Conservation (phyloP, 371 early-diverging fungal species). For the Saksenaea oblongispora region DNA sequence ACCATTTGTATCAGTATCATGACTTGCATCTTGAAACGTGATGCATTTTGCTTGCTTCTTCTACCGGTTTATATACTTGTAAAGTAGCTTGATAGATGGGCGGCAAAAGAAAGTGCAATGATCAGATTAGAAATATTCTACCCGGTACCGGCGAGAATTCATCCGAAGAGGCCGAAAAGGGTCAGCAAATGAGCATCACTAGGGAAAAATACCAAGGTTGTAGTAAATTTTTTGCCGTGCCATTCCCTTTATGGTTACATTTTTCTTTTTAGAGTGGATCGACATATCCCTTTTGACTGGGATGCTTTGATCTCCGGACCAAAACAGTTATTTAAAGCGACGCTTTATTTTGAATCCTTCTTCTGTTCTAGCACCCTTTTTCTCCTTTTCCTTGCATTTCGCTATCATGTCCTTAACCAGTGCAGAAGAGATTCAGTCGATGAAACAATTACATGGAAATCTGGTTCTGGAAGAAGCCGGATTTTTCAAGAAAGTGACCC, state of each 20-base stretch:
- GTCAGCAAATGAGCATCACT: background rate
- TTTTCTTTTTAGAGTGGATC: background rate
- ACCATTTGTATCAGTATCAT: no score
- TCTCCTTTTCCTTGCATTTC: background rate
- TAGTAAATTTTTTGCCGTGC: background rate
- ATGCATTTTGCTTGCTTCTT: background rate
- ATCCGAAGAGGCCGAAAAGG: no score
- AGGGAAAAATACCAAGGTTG: no score
- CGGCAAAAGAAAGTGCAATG: background rate
- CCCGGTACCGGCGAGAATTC: background rate
- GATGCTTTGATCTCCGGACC: constrained; percentile 3
- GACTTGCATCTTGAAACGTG: no score
- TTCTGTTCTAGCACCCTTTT: constrained; percentile 1
- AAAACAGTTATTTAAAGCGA: background rate
- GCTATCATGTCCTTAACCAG: constrained; percentile 27
- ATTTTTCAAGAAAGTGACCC: constrained; percentile 43
- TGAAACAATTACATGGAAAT: constrained; percentile 43
- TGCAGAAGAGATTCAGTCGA: constrained; percentile 33
- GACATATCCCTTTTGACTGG: background rate
- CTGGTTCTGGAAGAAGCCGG: constrained; percentile 37
- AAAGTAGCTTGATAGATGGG: background rate
- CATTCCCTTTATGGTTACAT: constrained; percentile 1
- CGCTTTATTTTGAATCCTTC: no score
- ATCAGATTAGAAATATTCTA: background rate
- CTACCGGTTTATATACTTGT: background rate